Conservation (phyloP, 495 filamentous ascomycete species). For the Oidiodendron maius region DNA sequence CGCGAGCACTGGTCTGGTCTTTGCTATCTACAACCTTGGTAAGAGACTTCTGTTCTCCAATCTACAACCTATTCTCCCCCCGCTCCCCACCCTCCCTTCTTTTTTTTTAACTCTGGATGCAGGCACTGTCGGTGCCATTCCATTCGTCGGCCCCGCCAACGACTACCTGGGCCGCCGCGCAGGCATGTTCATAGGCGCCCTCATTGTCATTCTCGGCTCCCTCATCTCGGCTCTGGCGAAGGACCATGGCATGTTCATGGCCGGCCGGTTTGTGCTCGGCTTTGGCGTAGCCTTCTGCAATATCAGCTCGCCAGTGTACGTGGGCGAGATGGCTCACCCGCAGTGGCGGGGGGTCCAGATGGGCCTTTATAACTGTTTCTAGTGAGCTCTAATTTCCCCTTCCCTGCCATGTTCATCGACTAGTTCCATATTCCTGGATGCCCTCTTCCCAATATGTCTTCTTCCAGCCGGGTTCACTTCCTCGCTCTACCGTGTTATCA, state of each 20-base stretch:
- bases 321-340: slow-evolving; percentile 53
- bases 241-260: slow-evolving; percentile 43
- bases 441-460: too few species aligned
- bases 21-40: slow-evolving; percentile 1
- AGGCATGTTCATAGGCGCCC: slow-evolving; percentile 45
- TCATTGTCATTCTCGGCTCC: slow-evolving; percentile 45
- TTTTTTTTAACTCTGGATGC: too few species aligned
- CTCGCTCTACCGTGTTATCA: too few species aligned
- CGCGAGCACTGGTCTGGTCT: not conserved
- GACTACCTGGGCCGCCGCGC: slow-evolving; percentile 28
- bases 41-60: not conserved
- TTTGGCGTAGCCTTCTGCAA: slow-evolving; percentile 49
- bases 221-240: slow-evolving; percentile 33
- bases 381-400: too few species aligned
- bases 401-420: too few species aligned
- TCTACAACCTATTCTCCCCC: not conserved
- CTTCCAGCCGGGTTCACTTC: too few species aligned
- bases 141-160: not conserved
- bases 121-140: not conserved
- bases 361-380: too few species aligned
- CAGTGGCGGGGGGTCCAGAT: slow-evolving; percentile 50
- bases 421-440: too few species aligned
- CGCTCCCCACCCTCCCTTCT: too few species aligned
- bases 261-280: slow-evolving; percentile 55
- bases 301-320: slow-evolving; percentile 49